A percentile compares a stretch with the other conserved stretches of the same genome.
phyloP scores from a whole-genome alignment of 345 rosid genomes.

The thale cress (Arabidopsis thaliana) region TAIR10.1 NC_003075.7:12175501-12176000 shows the following conservation, averaged over 20 bases:
- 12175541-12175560: neutral
- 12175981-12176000: neutral
- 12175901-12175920: conserved; percentile 48
- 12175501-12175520: neutral
- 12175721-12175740: too few relatives aligned
- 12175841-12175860: conserved; percentile 21
- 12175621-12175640: conserved; percentile 40
- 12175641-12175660: conserved; percentile 32
- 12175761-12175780: neutral
- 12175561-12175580: too few relatives aligned
- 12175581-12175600: too few relatives aligned
- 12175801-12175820: neutral
- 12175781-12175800: conserved; percentile 33
- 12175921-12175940: conserved; percentile 50
- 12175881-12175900: conserved; percentile 56
- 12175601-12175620: conserved; percentile 22
- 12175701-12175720: conserved; percentile 29
- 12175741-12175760: too few relatives aligned
- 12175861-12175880: conserved; percentile 35
- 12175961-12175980: conserved; percentile 25
- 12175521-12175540: neutral
- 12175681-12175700: conserved; percentile 33
- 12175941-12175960: conserved; percentile 66
- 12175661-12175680: conserved; percentile 31
- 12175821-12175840: neutral